A percentile compares a stretch with the other conserved stretches of the same genome.
Evolutionary conservation across 805 yeast genomes (phyloP).

Genomic region (Lipomyces chichibuensis): DNA sequence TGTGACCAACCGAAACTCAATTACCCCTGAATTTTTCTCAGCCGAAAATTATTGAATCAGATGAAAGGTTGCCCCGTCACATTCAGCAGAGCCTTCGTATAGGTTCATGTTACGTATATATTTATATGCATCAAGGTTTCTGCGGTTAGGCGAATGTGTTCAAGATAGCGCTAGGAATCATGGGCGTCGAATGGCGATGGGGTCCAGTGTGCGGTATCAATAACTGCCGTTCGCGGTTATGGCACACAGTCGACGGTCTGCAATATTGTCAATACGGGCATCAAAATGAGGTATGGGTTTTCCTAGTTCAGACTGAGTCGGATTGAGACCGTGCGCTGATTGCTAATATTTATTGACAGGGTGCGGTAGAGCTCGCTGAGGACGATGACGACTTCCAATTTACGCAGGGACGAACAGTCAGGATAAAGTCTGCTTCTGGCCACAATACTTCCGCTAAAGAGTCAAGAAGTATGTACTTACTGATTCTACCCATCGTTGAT

Average conservation of each 20-base stretch:
- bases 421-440: constrained; percentile 5
- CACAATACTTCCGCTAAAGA: constrained; percentile 41
- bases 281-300: constrained; percentile 56
- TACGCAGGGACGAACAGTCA: constrained; percentile 32
- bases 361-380: constrained; percentile 75
- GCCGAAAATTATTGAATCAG: background rate
- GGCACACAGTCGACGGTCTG: constrained; percentile 73
- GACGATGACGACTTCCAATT: constrained; percentile 67
- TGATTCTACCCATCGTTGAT: background rate
- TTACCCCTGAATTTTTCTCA: background rate
- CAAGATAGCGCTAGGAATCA: background rate
- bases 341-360: constrained; percentile 39
- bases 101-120: background rate
- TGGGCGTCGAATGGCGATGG: constrained; percentile 52
- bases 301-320: background rate
- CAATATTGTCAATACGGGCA: constrained; percentile 90
- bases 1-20: background rate
- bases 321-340: background rate
- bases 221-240: constrained; percentile 80
- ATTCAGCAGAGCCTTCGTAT: background rate
- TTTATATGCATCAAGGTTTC: too few relatives aligned
- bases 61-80: background rate
- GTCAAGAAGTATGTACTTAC: constrained; percentile 20
- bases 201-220: constrained; percentile 90
- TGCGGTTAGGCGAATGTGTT: background rate